phyloP scores from a whole-genome alignment of 2,329 filamentous ascomycete genomes.

The Cladophialophora yegresii region DNA sequence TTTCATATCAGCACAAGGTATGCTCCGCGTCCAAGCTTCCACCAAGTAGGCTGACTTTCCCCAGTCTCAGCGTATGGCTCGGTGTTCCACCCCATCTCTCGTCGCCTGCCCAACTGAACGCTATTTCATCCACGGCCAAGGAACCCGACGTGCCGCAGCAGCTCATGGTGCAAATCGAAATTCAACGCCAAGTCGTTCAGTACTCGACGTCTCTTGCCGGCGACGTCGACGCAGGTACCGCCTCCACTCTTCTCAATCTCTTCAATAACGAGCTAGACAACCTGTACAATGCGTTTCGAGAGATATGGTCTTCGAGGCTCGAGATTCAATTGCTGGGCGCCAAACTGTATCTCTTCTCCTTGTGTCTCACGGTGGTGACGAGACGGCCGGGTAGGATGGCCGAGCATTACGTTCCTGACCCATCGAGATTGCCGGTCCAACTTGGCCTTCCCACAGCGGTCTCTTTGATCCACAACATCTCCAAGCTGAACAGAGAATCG shows the following conservation, averaged over 20 bases:
- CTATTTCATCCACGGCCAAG: conserved; percentile 11
- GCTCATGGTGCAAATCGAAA: conserved; percentile 18
- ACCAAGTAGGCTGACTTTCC: background rate
- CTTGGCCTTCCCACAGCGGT: conserved; percentile 13
- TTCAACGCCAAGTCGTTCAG: conserved; percentile 19
- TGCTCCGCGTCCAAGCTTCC: background rate
- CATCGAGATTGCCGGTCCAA: conserved; percentile 1
- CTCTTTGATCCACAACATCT: conserved; percentile 17
- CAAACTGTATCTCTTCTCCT: conserved; percentile 18
- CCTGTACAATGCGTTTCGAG: background rate
- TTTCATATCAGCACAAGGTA: conserved; percentile 20
- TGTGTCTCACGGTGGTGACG: conserved; percentile 6
- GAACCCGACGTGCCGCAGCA: conserved; percentile 9
- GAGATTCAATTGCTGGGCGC: conserved; percentile 17
- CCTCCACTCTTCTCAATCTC: conserved; percentile 13
- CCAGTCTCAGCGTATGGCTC: conserved; percentile 18
- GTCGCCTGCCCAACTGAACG: conserved; percentile 8
- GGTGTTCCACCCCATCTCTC: conserved; percentile 17
- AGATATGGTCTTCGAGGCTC: conserved; percentile 9
- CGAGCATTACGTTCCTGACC: conserved; percentile 1
- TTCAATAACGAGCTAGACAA: conserved; percentile 21
- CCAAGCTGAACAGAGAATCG: conserved; percentile 5
- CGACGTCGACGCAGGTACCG: conserved; percentile 10
- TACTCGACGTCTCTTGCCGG: conserved; percentile 18
- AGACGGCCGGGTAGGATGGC: background rate